A percentile compares a stretch with the other conserved stretches of the same genome.
Conservation (phyloP, 2,329 filamentous ascomycete genomes). For the Trichophyton equinum region DNA sequence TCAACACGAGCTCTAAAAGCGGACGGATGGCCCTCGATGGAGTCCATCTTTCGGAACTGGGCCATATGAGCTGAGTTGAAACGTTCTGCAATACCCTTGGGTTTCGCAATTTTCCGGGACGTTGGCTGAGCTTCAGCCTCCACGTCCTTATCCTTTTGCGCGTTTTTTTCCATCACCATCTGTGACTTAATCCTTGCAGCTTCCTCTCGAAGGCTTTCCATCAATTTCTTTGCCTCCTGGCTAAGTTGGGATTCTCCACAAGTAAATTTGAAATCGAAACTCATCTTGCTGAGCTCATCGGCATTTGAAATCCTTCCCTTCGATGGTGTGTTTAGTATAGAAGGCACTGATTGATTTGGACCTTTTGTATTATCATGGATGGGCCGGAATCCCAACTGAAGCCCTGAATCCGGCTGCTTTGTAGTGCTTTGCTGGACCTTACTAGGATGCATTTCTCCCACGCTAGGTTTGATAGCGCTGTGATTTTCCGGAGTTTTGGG, state of each 20-base stretch:
- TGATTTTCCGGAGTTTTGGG: conserved; percentile 51
- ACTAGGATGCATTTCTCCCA: conserved; percentile 83
- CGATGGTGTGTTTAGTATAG: conserved; percentile 31
- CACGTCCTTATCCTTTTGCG: conserved; percentile 37
- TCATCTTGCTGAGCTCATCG: conserved; percentile 30
- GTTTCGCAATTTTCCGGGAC: conserved; percentile 61
- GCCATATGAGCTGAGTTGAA: conserved; percentile 79
- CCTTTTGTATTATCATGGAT: conserved; percentile 40
- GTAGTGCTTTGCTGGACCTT: conserved; percentile 63
- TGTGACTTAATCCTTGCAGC: conserved; percentile 58
- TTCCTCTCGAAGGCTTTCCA: conserved; percentile 58
- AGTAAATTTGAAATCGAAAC: conserved; percentile 36
- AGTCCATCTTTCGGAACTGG: conserved; percentile 96
- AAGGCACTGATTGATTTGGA: conserved; percentile 12
- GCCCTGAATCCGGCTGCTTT: conserved; percentile 63
- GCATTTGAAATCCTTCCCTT: conserved; percentile 26
- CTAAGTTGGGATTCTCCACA: conserved; percentile 35
- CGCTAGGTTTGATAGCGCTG: conserved; percentile 55
- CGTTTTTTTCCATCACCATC: conserved; percentile 50
- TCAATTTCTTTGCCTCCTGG: conserved; percentile 42
- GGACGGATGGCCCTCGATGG: conserved; percentile 76
- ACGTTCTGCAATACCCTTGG: conserved; percentile 64
- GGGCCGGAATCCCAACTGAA: conserved; percentile 70
- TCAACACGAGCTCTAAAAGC: conserved; percentile 46
- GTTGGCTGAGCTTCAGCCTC: conserved; percentile 27